A percentile compares a stretch with the other conserved stretches of the same genome.
Conservation (phyloP, 2,329 filamentous ascomycete genomes). For the Metarhizium anisopliae region DNA sequence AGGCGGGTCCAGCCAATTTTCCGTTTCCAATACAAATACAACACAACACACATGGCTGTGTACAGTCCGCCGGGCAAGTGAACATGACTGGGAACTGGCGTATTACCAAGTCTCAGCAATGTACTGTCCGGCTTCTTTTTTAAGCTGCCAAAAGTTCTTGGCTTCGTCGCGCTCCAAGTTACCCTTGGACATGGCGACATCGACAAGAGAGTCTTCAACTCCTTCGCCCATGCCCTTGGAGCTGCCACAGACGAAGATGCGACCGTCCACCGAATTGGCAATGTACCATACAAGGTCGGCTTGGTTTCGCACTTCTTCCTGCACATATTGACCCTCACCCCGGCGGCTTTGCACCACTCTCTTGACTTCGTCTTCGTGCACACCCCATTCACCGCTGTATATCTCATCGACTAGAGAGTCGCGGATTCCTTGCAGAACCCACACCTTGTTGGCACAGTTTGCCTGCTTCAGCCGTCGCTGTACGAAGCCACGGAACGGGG, state of each 20-base stretch:
- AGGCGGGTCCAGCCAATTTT: neutral
- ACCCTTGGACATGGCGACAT: slow-evolving; percentile 89
- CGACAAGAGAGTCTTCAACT: slow-evolving; percentile 76
- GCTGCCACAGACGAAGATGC: slow-evolving; percentile 93
- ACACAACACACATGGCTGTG: neutral
- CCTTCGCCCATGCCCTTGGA: slow-evolving; percentile 97
- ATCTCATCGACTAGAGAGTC: slow-evolving; percentile 92
- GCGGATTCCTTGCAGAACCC: slow-evolving; percentile 90
- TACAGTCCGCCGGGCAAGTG: neutral
- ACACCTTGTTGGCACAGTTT: slow-evolving; percentile 96
- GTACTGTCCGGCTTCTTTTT: slow-evolving; percentile 89
- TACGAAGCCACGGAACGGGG: slow-evolving; percentile 95
- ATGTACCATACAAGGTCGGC: slow-evolving; percentile 98
- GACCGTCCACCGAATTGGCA: slow-evolving; percentile 89
- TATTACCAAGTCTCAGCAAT: slow-evolving; percentile 73
- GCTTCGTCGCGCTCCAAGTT: slow-evolving; percentile 77
- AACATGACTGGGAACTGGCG: neutral
- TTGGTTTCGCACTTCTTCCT: slow-evolving; percentile 86
- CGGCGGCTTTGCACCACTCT: slow-evolving; percentile 68
- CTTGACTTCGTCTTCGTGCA: slow-evolving; percentile 81
- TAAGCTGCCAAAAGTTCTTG: slow-evolving; percentile 78
- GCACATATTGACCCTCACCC: slow-evolving; percentile 82
- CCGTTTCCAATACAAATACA: neutral
- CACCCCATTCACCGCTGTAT: slow-evolving; percentile 93
- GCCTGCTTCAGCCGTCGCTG: slow-evolving; percentile 87